These are phyloP conservation scores for Xylariaceae sp. DNA, from an alignment of 2,329 filamentous ascomycete genomes.

Conservation along the genomic window DNA sequence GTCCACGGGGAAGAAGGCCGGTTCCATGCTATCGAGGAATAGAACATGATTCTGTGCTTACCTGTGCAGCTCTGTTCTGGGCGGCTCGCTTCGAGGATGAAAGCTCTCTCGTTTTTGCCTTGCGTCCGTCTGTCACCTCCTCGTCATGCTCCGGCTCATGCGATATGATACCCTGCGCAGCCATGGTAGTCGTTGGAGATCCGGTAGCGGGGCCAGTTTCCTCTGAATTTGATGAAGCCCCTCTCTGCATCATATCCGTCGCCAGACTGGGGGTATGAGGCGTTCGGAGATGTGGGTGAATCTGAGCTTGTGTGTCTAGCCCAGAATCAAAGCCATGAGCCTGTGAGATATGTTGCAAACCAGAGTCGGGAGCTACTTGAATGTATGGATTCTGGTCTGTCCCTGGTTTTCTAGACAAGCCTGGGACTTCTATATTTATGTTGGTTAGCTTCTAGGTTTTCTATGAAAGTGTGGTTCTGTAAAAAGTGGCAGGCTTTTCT, in stretches of 20 bases:
- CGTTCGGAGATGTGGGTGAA: constrained; percentile 28
- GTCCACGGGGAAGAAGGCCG: not conserved
- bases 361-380: constrained; percentile 15
- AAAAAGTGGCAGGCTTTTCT: too few relatives aligned
- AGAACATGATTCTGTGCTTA: constrained; percentile 43
- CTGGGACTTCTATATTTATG: too few relatives aligned
- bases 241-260: constrained; percentile 32
- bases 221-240: constrained; percentile 27
- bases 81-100: constrained; percentile 95
- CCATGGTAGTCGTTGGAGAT: constrained; percentile 28
- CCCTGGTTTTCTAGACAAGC: constrained; percentile 21
- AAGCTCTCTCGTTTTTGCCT: constrained; percentile 84
- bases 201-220: constrained; percentile 27
- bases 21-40: not conserved
- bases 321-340: constrained; percentile 26
- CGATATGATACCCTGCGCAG: constrained; percentile 29
- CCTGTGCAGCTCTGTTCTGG: constrained; percentile 95
- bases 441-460: too few relatives aligned
- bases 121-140: constrained; percentile 53
- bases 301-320: constrained; percentile 23
- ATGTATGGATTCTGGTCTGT: constrained; percentile 19
- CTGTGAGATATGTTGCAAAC: constrained; percentile 18
- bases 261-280: constrained; percentile 19
- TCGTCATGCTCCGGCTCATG: constrained; percentile 31
- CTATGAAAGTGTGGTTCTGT: too few relatives aligned